Conservation (phyloP, 208 protist genomes). For the Trypanosoma cruzi region DNA sequence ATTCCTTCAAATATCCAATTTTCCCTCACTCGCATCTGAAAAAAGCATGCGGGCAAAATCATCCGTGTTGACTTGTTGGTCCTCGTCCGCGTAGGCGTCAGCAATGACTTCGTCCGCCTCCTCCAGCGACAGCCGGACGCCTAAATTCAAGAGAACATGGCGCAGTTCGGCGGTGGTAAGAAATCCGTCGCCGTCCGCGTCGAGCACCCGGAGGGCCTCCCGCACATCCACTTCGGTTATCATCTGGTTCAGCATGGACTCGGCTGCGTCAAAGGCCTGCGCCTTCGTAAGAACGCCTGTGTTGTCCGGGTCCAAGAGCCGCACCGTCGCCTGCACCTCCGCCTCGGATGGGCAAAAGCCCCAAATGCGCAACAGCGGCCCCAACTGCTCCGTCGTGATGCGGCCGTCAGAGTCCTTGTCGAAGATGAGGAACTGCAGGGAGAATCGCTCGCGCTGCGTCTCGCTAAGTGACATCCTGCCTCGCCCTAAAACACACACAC, state of each 20-base stretch:
- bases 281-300: slow-evolving; percentile 95
- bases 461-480: slow-evolving; percentile 84
- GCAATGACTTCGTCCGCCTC: slow-evolving; percentile 86
- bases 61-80: slow-evolving; percentile 84
- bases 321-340: slow-evolving; percentile 96
- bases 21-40: not conserved
- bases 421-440: slow-evolving; percentile 98
- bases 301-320: slow-evolving; percentile 95
- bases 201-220: slow-evolving; percentile 95
- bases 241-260: slow-evolving; percentile 59
- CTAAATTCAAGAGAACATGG: slow-evolving; percentile 94
- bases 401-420: slow-evolving; percentile 98
- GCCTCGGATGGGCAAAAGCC: slow-evolving; percentile 96
- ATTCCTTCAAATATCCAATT: not conserved
- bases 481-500: not conserved
- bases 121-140: slow-evolving; percentile 87
- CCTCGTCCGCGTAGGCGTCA: slow-evolving; percentile 83
- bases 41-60: slow-evolving; percentile 82
- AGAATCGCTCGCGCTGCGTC: slow-evolving; percentile 98
- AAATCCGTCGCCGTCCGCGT: slow-evolving; percentile 94
- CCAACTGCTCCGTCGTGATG: slow-evolving; percentile 98
- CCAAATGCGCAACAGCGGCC: slow-evolving; percentile 98
- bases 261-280: slow-evolving; percentile 74
- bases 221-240: slow-evolving; percentile 88
- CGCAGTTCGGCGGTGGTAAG: slow-evolving; percentile 94